Evolutionary conservation across 2,329 filamentous ascomycete genomes (phyloP).

Genomic region (Aureobasidium sp.): DNA sequence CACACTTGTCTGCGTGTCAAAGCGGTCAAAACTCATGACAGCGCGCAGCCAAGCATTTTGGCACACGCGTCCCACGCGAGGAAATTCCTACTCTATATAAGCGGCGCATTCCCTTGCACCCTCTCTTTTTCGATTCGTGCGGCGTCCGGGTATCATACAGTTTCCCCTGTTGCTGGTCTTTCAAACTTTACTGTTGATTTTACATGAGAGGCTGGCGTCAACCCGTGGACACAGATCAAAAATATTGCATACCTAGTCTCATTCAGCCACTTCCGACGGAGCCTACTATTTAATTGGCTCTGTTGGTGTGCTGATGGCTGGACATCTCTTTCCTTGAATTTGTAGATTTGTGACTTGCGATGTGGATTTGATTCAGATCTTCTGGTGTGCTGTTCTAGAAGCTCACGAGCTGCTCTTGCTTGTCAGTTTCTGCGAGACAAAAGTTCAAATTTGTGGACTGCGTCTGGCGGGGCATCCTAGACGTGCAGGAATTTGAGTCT

Average conservation of each 20-base stretch:
- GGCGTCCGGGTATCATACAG: constrained; percentile 25
- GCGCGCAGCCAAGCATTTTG: not conserved
- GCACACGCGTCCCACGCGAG: not conserved
- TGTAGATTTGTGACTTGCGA: not conserved
- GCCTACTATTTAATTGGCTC: constrained; percentile 23
- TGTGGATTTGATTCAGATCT: too few species aligned
- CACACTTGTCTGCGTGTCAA: not conserved
- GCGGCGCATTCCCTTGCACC: not conserved
- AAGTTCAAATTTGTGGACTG: not conserved
- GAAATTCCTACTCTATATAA: constrained; percentile 9
- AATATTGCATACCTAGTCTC: constrained; percentile 27
- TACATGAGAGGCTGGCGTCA: constrained; percentile 23
- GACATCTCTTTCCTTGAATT: constrained; percentile 19
- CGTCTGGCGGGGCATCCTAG: not conserved
- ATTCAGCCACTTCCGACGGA: constrained; percentile 27
- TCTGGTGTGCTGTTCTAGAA: not conserved
- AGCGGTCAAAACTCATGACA: not conserved
- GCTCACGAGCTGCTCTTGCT: not conserved
- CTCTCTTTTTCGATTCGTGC: constrained; percentile 24
- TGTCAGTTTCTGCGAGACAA: not conserved
- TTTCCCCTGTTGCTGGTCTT: constrained; percentile 29
- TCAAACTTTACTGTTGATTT: constrained; percentile 21
- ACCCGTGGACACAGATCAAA: constrained; percentile 27
- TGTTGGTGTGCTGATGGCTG: constrained; percentile 29
- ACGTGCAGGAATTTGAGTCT: not conserved